phyloP scores from a whole-genome alignment of 768 basidiomycete genomes.

The Antrodiella citrinella region DNA sequence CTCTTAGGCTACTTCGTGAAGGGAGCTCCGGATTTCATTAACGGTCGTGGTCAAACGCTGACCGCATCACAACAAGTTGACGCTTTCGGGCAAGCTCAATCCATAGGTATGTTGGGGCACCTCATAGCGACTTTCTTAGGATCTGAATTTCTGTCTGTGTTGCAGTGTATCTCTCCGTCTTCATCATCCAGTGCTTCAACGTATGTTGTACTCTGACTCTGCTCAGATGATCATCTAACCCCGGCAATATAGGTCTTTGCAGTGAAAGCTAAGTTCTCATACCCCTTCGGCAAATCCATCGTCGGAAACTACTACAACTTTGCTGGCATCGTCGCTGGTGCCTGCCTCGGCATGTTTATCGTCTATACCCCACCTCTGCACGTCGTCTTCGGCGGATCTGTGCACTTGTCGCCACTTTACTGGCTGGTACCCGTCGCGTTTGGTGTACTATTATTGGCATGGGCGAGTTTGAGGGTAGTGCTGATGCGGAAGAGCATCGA shows the following conservation, averaged over 20 bases:
- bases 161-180: conserved; percentile 53
- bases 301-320: conserved; percentile 61
- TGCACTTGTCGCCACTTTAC: conserved; percentile 51
- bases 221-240: neutral
- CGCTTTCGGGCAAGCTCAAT: conserved; percentile 53
- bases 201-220: conserved; percentile 24
- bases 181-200: conserved; percentile 65
- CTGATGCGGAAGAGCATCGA: conserved; percentile 48
- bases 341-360: conserved; percentile 57
- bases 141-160: too few species aligned
- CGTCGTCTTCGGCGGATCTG: conserved; percentile 58
- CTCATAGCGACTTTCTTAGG: too few species aligned
- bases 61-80: conserved; percentile 42
- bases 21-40: conserved; percentile 45
- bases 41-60: conserved; percentile 40
- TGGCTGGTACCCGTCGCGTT: conserved; percentile 62
- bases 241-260: conserved; percentile 42
- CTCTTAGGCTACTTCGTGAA: conserved; percentile 39
- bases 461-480: conserved; percentile 53
- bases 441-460: conserved; percentile 44
- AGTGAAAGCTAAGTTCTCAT: conserved; percentile 54
- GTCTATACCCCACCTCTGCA: conserved; percentile 64
- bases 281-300: conserved; percentile 53
- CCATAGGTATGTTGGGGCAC: conserved; percentile 34
- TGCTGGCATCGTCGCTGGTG: conserved; percentile 51